phyloP scores from a whole-genome alignment of 345 rosid species.

The Eucalyptus decipiens region DNA sequence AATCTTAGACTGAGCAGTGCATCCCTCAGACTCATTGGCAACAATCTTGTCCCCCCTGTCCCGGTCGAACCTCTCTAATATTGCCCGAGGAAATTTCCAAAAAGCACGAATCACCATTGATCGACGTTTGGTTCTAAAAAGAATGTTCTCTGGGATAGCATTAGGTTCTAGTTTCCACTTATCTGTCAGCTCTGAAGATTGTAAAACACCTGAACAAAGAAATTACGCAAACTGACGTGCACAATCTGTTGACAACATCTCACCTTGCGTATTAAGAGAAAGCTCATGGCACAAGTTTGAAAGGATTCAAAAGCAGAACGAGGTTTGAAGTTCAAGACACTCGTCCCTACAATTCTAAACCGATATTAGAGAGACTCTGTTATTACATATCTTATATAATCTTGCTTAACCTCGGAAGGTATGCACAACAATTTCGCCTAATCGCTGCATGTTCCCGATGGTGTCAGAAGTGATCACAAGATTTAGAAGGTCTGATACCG shows the following conservation, averaged over 20 bases:
- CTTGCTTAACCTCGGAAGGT: background rate
- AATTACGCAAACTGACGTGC: background rate
- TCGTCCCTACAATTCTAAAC: background rate
- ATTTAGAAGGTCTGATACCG: background rate
- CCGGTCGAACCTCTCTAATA: slow-evolving; percentile 70
- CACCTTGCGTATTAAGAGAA: background rate
- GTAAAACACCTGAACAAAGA: slow-evolving; percentile 54
- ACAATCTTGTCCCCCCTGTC: slow-evolving; percentile 79
- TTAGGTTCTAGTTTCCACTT: background rate
- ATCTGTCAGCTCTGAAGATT: slow-evolving; percentile 94
- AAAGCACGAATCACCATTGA: background rate
- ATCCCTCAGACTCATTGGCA: slow-evolving; percentile 58
- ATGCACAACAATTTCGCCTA: background rate
- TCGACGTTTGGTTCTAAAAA: background rate
- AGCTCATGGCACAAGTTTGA: background rate
- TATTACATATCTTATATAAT: background rate
- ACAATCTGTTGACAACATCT: background rate
- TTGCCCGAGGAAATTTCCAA: slow-evolving; percentile 20
- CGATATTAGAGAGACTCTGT: background rate
- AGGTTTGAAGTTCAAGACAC: background rate
- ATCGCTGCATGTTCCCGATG: background rate
- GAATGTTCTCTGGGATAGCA: background rate
- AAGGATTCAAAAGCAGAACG: background rate
- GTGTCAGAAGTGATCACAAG: background rate
- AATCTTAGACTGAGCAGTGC: slow-evolving; percentile 74